Conservation (phyloP, 805 yeast genomes). For the Candida germanica region DNA sequence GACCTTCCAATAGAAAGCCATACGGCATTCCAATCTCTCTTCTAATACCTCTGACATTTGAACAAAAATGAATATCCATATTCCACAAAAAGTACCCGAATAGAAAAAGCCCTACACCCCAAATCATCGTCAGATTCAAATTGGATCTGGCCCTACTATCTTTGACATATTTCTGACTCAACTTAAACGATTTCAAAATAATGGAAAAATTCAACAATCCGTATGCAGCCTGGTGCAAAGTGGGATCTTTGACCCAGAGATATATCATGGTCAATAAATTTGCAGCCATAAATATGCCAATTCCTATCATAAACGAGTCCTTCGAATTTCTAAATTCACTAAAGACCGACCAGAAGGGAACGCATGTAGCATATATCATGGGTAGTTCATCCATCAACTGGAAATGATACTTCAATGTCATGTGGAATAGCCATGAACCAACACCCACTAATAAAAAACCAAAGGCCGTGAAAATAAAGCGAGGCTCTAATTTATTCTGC, state of each 20-base stretch:
- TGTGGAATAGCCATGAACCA: slow-evolving; percentile 94
- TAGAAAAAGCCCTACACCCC: slow-evolving; percentile 62
- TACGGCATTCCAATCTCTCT: slow-evolving; percentile 74
- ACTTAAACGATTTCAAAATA: slow-evolving; percentile 53
- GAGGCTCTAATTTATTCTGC: slow-evolving; percentile 57
- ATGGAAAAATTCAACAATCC: slow-evolving; percentile 75
- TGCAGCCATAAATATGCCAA: slow-evolving; percentile 51
- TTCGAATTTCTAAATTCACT: slow-evolving; percentile 49
- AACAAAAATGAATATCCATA: slow-evolving; percentile 78
- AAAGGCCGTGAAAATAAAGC: slow-evolving; percentile 68
- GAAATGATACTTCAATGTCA: slow-evolving; percentile 87
- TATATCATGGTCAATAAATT: slow-evolving; percentile 66
- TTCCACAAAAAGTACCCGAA: slow-evolving; percentile 87
- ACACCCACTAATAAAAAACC: slow-evolving; percentile 90
- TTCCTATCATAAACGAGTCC: slow-evolving; percentile 44
- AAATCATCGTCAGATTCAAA: slow-evolving; percentile 51
- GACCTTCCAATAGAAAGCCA: slow-evolving; percentile 85
- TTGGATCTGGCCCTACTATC: slow-evolving; percentile 46
- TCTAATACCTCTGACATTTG: slow-evolving; percentile 53
- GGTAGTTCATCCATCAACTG: slow-evolving; percentile 95
- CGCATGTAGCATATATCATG: slow-evolving; percentile 96
- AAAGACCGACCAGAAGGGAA: slow-evolving; percentile 85
- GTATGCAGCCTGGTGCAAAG: slow-evolving; percentile 84
- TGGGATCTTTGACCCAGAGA: slow-evolving; percentile 72
- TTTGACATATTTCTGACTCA: slow-evolving; percentile 52